Evolutionary conservation across 75 land plant species (phyloP), one percentile per base, ranked within the genome.

Genomic region (Cupressus sempervirens): DNA sequence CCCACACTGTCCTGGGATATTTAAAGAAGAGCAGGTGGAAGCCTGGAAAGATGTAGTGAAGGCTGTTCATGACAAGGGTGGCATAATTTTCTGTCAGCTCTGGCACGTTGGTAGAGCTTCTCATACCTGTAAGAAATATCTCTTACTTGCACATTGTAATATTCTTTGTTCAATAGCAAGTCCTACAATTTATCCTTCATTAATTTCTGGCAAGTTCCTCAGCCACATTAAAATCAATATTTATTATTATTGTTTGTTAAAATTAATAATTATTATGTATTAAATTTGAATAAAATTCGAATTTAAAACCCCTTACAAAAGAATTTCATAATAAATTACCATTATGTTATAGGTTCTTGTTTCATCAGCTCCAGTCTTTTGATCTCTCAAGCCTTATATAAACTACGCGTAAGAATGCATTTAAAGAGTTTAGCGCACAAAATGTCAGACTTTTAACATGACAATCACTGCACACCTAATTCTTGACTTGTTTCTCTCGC

Each of bases 31-130:
- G 83, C 97, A 95, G 73, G 85, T 93, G 10, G 92, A 92, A 48
- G 96, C 90, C 26, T 95, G 97, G 97, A 94, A 88, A 89, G 76
- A 85, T 36, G 87, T 95, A 53, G 96, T 92, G 40, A 89, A 92
- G 13, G 96, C 93, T 10, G 97, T 92, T 15, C 94, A 95, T 83
- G 91, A 93, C 56, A 95, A 93, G 77, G 94, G 94, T 4, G 82
- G 87, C 83, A 83, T 95, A 65, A 89, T 95, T 36, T 95, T 95
- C 89, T 91, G 92, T 72, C 96, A 95, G 79, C 82, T 96, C 0
- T 96, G 98, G 98, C 98, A 96, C 81, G 91, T 92, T 30, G 96
- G 98, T 41, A 89, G 98, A 35, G 92, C 89, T 36, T 90, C 92
- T 35, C 91, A 91, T 82, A 87, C 83, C 86, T 89, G 96, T 94